Evolutionary conservation across 140 eudicot genomes (phyloP).

Genomic region (Oenanthe javanica): DNA sequence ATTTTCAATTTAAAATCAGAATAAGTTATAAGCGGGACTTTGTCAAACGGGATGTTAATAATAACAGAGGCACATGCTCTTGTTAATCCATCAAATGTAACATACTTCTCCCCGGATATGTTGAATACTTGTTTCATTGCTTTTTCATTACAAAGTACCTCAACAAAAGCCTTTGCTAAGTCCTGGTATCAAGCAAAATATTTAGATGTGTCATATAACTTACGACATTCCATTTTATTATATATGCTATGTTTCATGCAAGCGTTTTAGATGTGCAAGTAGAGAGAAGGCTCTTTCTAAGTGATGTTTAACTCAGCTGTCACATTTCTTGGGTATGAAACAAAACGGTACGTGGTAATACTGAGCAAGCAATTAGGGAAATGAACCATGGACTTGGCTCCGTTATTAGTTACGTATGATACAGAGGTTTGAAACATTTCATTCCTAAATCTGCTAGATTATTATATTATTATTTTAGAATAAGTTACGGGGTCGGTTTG

Average conservation of each 20-base stretch:
- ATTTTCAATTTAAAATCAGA: too few relatives aligned
- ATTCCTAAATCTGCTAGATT: too few relatives aligned
- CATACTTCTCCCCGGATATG: slow-evolving; percentile 91
- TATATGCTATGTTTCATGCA: not conserved
- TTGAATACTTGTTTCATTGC: slow-evolving; percentile 84
- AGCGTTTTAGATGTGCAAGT: not conserved
- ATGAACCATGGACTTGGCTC: too few relatives aligned
- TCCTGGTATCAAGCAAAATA: slow-evolving; percentile 40
- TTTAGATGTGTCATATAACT: not conserved
- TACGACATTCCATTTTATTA: not conserved
- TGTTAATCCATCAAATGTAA: slow-evolving; percentile 82
- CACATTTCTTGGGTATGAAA: not conserved
- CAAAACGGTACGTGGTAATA: not conserved
- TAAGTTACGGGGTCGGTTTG: too few relatives aligned
- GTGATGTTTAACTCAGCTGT: not conserved
- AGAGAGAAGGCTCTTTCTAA: not conserved
- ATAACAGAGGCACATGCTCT: too few relatives aligned
- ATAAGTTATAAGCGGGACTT: too few relatives aligned
- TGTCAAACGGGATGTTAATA: too few relatives aligned
- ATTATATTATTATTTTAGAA: too few relatives aligned
- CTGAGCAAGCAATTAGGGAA: not conserved
- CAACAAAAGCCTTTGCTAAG: slow-evolving; percentile 70
- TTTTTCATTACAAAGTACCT: slow-evolving; percentile 80
- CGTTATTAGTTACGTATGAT: too few relatives aligned
- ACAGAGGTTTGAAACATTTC: too few relatives aligned